phyloP scores from a whole-genome alignment of 2,329 filamentous ascomycete genomes.

The Dothidotthia symphoricarpi region DNA sequence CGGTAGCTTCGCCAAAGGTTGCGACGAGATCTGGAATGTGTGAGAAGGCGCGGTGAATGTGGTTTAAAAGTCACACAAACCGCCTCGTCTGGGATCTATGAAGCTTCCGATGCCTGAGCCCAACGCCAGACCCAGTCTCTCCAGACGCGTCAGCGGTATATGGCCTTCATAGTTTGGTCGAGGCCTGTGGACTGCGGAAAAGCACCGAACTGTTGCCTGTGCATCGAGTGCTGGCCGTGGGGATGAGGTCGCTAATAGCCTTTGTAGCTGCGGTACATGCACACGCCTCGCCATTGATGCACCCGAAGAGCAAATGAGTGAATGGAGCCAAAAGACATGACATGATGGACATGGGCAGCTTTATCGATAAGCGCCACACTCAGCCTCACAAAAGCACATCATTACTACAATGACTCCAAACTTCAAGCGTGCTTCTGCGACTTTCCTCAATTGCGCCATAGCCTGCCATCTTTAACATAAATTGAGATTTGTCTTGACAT shows the following conservation, averaged over 20 bases:
- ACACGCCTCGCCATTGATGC: conserved; percentile 19
- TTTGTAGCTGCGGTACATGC: conserved; percentile 9
- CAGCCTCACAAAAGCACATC: no score
- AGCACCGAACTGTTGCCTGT: conserved; percentile 46
- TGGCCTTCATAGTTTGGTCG: conserved; percentile 87
- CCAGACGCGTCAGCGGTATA: conserved; percentile 77
- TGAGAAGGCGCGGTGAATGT: no score
- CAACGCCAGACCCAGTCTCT: conserved; percentile 68
- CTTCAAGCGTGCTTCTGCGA: neutral
- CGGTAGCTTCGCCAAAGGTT: conserved; percentile 88
- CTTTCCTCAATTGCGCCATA: no score
- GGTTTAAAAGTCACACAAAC: conserved; percentile 41
- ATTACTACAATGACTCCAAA: neutral
- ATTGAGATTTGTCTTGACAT: no score
- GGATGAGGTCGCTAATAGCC: neutral
- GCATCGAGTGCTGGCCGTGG: neutral
- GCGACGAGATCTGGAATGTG: conserved; percentile 75
- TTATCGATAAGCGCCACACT: conserved; percentile 15
- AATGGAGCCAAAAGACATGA: conserved; percentile 1
- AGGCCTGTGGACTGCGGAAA: conserved; percentile 83
- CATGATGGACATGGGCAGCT: conserved; percentile 4
- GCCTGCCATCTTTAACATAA: no score
- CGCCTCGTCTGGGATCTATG: conserved; percentile 75
- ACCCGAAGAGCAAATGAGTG: neutral
- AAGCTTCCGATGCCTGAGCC: conserved; percentile 61